Evolutionary conservation across 306 rosid genomes (phyloP), one percentile per base, ranked within the genome.

Genomic region (Mucuna pruriens): DNA sequence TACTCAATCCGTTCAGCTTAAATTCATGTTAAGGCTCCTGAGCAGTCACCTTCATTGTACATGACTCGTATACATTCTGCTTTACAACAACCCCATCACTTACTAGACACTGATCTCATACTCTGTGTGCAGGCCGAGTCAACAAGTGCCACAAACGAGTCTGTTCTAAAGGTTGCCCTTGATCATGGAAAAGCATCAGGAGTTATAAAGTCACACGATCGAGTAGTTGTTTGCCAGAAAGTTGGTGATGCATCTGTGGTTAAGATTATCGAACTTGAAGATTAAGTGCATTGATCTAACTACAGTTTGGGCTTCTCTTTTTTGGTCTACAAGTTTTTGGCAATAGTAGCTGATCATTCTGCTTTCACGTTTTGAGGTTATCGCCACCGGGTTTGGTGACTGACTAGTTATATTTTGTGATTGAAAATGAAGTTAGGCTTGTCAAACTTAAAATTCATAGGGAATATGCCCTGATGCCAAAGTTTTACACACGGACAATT

Each of bases 221-320:
- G 99, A 17, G 97, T 96, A 19, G 98, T 96, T 38, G 89, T 96
- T 76, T 96, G 98, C 87, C 99, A 96, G 88, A 96, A 93, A 87
- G 94, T 93, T 48, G 99, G 99, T 9, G 99, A 96, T 85, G 83
- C 97, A 51, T 90, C 98, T 17, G 94, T 96, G 77, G 98, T 96
- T 69, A 96, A 96, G 97, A 96, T 96, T 51, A 92, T 96, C 25
- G 99, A 96, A 92, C 98, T 96, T 29, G 97, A 93, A 90, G 98
- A 94, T 83, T 96, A 82, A 64, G 34, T 15, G 79, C 67, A 73
- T 42, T 76, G 39, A 38, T 62, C 74, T 6, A 3, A 64, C 23
- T 15, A 58, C 42, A 64, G 71, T 65, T 76, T 40, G 39, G 77
- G 68, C 34, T 12, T 67, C 49, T 68, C 71, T 68, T 22, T 55